These are phyloP conservation scores for Yamadazyma epiphylla DNA, from an alignment of 1,139 yeast genomes.

Conservation along the genomic window DNA sequence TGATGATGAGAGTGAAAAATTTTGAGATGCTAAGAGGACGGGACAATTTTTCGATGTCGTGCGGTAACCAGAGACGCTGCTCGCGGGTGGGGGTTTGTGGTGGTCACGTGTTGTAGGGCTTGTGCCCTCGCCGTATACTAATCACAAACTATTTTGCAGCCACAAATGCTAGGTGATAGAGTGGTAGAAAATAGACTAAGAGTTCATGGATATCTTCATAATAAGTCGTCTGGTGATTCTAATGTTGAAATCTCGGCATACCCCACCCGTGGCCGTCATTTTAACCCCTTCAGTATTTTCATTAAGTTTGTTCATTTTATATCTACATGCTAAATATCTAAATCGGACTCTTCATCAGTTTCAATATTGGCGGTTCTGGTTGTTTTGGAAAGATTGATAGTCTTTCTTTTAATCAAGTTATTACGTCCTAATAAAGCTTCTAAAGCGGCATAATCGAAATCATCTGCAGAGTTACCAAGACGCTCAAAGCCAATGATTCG, in stretches of 20 bases:
- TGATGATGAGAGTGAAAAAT: constrained; percentile 8
- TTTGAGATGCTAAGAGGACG: no score
- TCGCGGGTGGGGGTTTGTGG: background rate
- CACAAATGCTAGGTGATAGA: constrained; percentile 14
- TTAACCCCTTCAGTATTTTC: no score
- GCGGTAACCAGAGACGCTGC: background rate
- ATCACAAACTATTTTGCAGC: background rate
- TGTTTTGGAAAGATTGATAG: constrained; percentile 26
- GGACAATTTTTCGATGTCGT: constrained; percentile 1
- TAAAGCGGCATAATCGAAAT: constrained; percentile 34
- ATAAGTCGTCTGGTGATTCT: background rate
- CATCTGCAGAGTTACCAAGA: constrained; percentile 37
- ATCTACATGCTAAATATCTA: constrained; percentile 25
- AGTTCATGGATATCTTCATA: constrained; percentile 7
- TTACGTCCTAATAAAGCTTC: constrained; percentile 38
- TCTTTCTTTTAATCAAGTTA: constrained; percentile 29
- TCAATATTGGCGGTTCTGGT: constrained; percentile 9
- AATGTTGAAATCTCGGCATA: background rate
- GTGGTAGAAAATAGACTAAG: constrained; percentile 12
- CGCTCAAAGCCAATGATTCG: constrained; percentile 67
- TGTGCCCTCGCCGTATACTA: constrained; percentile 1
- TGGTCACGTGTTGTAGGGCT: constrained; percentile 1
- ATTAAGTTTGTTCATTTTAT: background rate
- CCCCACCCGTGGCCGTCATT: background rate
- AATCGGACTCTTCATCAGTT: constrained; percentile 34